Conservation (phyloP, 176 grass and related monocot species). For the Triticum timopheevii region DNA sequence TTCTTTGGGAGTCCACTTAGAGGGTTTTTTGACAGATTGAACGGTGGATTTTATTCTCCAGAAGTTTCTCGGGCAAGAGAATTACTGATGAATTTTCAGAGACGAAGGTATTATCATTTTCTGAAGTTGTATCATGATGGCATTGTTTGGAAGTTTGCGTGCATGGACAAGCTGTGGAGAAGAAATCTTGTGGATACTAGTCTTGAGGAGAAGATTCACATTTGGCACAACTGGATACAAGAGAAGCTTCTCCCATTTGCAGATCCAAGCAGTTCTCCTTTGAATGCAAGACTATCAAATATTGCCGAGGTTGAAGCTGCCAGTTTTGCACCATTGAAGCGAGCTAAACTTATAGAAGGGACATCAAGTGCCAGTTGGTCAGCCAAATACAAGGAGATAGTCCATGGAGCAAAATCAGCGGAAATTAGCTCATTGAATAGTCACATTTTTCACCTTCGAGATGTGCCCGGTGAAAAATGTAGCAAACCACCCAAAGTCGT, state of each 20-base stretch:
- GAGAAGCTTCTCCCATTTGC: slow-evolving; percentile 43
- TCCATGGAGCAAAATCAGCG: slow-evolving; percentile 35
- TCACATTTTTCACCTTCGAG: slow-evolving; percentile 18
- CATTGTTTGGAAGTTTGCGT: slow-evolving; percentile 51
- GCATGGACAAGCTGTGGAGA: slow-evolving; percentile 46
- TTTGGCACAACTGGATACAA: slow-evolving; percentile 32
- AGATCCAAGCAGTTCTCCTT: slow-evolving; percentile 45
- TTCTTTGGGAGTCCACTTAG: slow-evolving; percentile 70
- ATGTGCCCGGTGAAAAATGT: slow-evolving; percentile 15
- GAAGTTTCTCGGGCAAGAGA: slow-evolving; percentile 65
- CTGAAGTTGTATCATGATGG: slow-evolving; percentile 65
- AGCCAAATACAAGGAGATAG: slow-evolving; percentile 40
- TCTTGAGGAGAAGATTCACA: slow-evolving; percentile 46
- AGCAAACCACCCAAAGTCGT: slow-evolving; percentile 56
- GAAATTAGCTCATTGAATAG: slow-evolving; percentile 37
- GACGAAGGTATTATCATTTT: slow-evolving; percentile 59
- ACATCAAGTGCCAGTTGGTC: slow-evolving; percentile 20
- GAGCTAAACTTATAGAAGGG: slow-evolving; percentile 35
- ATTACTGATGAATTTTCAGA: slow-evolving; percentile 49
- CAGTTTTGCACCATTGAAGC: slow-evolving; percentile 41
- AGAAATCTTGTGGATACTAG: slow-evolving; percentile 23
- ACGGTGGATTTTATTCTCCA: slow-evolving; percentile 72
- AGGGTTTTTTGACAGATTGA: slow-evolving; percentile 55
- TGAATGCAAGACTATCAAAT: slow-evolving; percentile 35
- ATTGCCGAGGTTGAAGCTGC: slow-evolving; percentile 8